Base-by-base conservation (phyloP, 371 early-diverging fungal species). In the Mucor velutinosus region DNA sequence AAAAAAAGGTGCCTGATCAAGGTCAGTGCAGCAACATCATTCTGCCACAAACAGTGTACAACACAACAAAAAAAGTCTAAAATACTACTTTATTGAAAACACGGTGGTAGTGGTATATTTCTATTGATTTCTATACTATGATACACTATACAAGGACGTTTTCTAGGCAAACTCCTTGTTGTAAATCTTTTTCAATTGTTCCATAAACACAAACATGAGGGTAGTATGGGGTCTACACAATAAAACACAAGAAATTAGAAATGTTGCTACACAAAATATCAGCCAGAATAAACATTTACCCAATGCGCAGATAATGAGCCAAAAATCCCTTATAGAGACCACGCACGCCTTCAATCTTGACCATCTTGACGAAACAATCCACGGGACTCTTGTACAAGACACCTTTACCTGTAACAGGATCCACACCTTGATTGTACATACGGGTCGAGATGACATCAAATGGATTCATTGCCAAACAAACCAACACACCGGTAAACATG, bases 381-480 rank as follows among this genome's bases (percentile, higher is more conserved):
- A 89, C 47, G 4, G 94, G 92, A 41, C 82, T 87, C 71, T 82
- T 89, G 82, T 98, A 98, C 61, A 95, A 66, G 7, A 88, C 65
- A 29, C 92, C 92, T 29, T 80, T 74, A 15, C 87, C 90, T 4
- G 88, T 85, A 12, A 74, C 71, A 4, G 85, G 81, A 64, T 93
- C 93, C 0, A 86, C 84, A 60, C 90, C 87, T 69, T 97, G 97
- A 71, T 96, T 97, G 79, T 96, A 97, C 93, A 97, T 94, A 60
- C 98, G 87, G 17, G 97, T 97, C 37, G 90, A 92, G 63, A 97
- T 90, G 5, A 97, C 97, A 77, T 98, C 98, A 70, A 97, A 97
- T 19, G 98, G 97, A 69, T 98, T 98, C 98, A 98, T 98, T 35
- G 90, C 93, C 27, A 89, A 73, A 69, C 95, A 95, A 25, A 96